A percentile compares a stretch with the other conserved stretches of the same genome.
Evolutionary conservation across 225 moss, liverwort and hornwort genomes (phyloP).

Genomic region (Climacium dendroides): DNA sequence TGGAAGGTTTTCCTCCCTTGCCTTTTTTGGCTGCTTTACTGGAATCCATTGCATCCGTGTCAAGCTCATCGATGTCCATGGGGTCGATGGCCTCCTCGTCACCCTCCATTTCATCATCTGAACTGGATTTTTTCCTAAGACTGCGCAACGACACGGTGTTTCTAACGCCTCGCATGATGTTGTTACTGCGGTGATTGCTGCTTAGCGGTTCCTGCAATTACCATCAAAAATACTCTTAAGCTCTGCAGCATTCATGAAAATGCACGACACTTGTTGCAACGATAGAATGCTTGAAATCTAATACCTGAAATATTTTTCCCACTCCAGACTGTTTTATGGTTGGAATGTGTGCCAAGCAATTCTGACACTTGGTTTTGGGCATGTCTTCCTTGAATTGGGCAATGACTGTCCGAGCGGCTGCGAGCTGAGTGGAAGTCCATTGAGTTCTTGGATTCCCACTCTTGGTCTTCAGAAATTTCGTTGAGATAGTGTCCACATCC

Average conservation of each 20-base stretch:
- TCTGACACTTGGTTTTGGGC: conserved; percentile 72
- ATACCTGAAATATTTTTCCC: conserved; percentile 97
- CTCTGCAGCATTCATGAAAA: not conserved
- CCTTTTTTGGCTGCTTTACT: conserved; percentile 7
- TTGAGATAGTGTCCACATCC: conserved; percentile 30
- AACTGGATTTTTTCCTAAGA: conserved; percentile 3
- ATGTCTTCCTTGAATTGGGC: conserved; percentile 46
- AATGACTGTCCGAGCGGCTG: conserved; percentile 63
- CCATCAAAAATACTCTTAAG: not conserved
- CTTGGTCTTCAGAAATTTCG: not conserved
- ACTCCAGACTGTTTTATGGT: conserved; percentile 64
- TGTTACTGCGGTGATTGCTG: conserved; percentile 22
- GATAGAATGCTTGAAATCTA: not conserved
- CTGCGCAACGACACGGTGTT: conserved; percentile 35
- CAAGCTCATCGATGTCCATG: conserved; percentile 37
- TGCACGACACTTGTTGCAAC: not conserved
- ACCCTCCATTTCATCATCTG: conserved; percentile 22
- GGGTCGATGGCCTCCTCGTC: conserved; percentile 24
- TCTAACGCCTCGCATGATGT: conserved; percentile 61
- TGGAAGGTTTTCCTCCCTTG: conserved; percentile 6
- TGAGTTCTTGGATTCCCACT: conserved; percentile 26
- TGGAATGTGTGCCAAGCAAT: conserved; percentile 70
- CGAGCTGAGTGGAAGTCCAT: conserved; percentile 77
- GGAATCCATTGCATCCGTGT: conserved; percentile 28
- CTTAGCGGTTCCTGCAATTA: conserved; percentile 52